Percentiles rank a stretch among this genome's conserved stretches.
These are phyloP conservation scores for Pharus latifolius DNA, from an alignment of 176 grass and related monocot species.

Conservation along the genomic window DNA sequence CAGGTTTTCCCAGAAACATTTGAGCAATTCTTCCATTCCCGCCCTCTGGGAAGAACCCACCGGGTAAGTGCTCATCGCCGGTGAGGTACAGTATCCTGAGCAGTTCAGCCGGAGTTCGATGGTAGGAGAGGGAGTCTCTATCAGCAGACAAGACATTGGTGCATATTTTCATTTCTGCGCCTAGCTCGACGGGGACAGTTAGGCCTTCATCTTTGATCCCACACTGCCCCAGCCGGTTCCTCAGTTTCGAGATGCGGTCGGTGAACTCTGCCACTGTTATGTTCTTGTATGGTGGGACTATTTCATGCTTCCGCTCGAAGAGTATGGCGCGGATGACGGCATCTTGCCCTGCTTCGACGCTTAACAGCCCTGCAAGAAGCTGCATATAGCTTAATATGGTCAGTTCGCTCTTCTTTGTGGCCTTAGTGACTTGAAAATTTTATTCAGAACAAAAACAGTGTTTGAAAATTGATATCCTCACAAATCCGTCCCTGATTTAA, in stretches of 20 bases:
- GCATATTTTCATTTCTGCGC: conserved; percentile 41
- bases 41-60: conserved; percentile 47
- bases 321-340: conserved; percentile 37
- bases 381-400: neutral
- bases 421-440: neutral
- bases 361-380: conserved; percentile 44
- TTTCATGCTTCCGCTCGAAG: conserved; percentile 31
- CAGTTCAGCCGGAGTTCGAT: conserved; percentile 43
- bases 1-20: conserved; percentile 5
- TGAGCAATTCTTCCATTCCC: conserved; percentile 48
- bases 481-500: neutral
- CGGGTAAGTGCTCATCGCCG: conserved; percentile 33
- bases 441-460: too few species aligned
- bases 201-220: conserved; percentile 79
- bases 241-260: conserved; percentile 32
- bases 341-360: conserved; percentile 57
- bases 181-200: conserved; percentile 33
- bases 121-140: conserved; percentile 53
- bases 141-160: conserved; percentile 65
- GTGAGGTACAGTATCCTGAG: conserved; percentile 57
- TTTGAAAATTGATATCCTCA: neutral
- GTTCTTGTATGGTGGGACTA: conserved; percentile 34
- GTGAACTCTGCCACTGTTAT: conserved; percentile 73
- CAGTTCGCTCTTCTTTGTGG: neutral
- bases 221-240: conserved; percentile 45